Percentiles rank a stretch among this genome's conserved stretches.
These are phyloP conservation scores for Plasmodium vivax DNA, from an alignment of 169 alveolate genomes.

Conservation along the genomic window DNA sequence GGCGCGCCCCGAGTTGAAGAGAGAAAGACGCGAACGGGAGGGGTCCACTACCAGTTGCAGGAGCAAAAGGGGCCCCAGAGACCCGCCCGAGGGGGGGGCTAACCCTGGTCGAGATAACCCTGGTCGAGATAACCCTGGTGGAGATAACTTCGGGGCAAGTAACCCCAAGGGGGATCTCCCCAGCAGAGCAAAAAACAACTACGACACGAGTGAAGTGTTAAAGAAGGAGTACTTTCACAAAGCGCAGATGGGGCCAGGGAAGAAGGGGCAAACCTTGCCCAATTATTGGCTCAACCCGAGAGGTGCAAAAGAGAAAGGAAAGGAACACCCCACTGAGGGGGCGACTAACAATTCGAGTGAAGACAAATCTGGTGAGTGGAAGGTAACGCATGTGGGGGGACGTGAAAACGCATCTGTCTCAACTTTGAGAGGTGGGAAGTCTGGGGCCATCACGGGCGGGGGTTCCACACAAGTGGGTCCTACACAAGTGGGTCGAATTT, in stretches of 20 bases:
- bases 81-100: not conserved
- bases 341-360: not conserved
- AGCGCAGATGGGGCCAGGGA: not conserved
- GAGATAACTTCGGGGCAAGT: not conserved
- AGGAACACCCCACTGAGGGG: not conserved
- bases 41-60: not conserved
- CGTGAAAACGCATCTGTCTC: not conserved
- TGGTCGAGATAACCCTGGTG: not conserved
- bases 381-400: not conserved
- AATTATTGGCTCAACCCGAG: not conserved
- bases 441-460: not conserved
- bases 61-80: not conserved
- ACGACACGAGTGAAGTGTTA: slow-evolving; percentile 64
- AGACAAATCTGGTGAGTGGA: not conserved
- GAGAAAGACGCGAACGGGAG: not conserved
- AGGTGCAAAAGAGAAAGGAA: not conserved
- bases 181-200: slow-evolving; percentile 34
- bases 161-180: not conserved
- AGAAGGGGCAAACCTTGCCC: not conserved
- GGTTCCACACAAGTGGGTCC: not conserved
- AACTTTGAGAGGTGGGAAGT: not conserved
- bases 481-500: not conserved
- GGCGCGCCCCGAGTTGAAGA: not conserved
- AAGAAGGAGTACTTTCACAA: slow-evolving; percentile 37
- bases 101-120: not conserved